These are phyloP conservation scores for Cladosporium sp. DNA, from an alignment of 2,329 filamentous ascomycete genomes.

Conservation along the genomic window DNA sequence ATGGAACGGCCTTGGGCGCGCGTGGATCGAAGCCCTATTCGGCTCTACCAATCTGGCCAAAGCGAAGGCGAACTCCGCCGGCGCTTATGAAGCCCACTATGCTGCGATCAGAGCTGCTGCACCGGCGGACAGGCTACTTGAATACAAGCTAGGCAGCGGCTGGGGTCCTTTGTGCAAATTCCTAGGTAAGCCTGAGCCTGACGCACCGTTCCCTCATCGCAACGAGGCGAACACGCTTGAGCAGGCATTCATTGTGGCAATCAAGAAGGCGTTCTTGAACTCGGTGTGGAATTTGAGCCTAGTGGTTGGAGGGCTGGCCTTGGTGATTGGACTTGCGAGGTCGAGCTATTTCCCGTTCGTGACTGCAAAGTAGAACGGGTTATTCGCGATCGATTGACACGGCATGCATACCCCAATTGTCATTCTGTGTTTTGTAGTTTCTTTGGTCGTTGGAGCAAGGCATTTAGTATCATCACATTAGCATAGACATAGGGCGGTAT, in stretches of 20 bases:
- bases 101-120: conserved; percentile 25
- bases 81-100: background rate
- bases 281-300: background rate
- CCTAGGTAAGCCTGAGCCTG: conserved; percentile 28
- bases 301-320: background rate
- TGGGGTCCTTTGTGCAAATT: conserved; percentile 37
- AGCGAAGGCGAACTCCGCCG: background rate
- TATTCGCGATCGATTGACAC: background rate
- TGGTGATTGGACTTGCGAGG: background rate
- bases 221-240: conserved; percentile 4
- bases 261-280: background rate
- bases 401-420: too few species aligned
- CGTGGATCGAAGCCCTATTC: background rate
- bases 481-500: too few species aligned
- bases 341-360: background rate
- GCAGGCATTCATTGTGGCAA: conserved; percentile 1
- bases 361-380: background rate
- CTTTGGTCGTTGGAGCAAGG: too few species aligned
- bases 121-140: conserved; percentile 30
- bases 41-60: background rate
- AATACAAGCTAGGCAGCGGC: conserved; percentile 29
- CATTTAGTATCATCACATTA: too few species aligned
- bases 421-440: too few species aligned
- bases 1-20: background rate
- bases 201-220: conserved; percentile 27